Conservation (phyloP, 495 filamentous ascomycete species). For the Penicillium silybi region DNA sequence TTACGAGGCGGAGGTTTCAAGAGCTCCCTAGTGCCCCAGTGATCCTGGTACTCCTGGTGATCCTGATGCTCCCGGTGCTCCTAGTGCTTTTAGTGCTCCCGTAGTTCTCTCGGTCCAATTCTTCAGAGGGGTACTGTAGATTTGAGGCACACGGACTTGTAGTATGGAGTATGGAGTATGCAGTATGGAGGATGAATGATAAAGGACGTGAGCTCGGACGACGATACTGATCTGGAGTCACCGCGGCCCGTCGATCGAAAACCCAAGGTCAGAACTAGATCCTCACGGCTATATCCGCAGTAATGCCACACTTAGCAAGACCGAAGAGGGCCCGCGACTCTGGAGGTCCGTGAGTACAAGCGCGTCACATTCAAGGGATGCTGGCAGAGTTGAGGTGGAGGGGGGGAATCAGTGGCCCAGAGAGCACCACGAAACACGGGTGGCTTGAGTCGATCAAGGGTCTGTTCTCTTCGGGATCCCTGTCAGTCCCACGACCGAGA, state of each 20-base stretch:
- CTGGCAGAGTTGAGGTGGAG: conserved; percentile 15
- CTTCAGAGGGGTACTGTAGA: too few species aligned
- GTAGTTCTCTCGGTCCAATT: background rate
- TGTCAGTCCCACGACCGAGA: conserved; percentile 16
- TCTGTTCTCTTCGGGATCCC: conserved; percentile 30
- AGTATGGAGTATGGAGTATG: too few species aligned
- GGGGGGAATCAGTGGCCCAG: conserved; percentile 35
- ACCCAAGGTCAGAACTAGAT: background rate
- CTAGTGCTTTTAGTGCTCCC: too few species aligned
- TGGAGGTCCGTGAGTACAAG: conserved; percentile 23
- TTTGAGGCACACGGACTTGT: too few species aligned
- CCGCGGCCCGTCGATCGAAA: conserved; percentile 1
- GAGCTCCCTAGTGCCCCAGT: too few species aligned
- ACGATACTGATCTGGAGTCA: background rate
- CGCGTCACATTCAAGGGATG: conserved; percentile 33
- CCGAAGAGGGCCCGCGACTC: background rate
- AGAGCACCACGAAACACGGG: conserved; percentile 39
- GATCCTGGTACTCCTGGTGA: too few species aligned
- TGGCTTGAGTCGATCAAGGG: conserved; percentile 31
- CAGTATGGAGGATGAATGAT: too few species aligned
- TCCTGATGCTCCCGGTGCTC: too few species aligned
- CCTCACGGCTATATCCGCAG: conserved; percentile 8
- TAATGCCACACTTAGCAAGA: background rate
- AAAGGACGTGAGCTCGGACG: too few species aligned
- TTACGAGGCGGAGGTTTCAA: conserved; percentile 4